Conservation (phyloP, 768 basidiomycete genomes). For the Russula foetens region DNA sequence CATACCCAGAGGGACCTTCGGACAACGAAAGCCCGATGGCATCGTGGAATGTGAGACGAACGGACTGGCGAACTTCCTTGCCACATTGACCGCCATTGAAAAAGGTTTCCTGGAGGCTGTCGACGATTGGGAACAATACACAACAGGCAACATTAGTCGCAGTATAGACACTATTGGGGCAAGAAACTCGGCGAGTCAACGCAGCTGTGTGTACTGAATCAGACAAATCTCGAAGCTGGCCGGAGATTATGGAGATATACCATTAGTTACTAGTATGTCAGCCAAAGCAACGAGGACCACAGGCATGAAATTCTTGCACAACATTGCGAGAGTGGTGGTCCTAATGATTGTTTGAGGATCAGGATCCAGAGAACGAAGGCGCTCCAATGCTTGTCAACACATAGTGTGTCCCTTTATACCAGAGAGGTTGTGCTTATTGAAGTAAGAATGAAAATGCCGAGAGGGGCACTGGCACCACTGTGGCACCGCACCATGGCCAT, state of each 20-base stretch:
- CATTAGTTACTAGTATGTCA: constrained; percentile 14
- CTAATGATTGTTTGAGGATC: background rate
- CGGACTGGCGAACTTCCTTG: constrained; percentile 26
- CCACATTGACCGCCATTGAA: constrained; percentile 27
- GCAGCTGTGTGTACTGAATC: constrained; percentile 12
- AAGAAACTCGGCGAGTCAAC: constrained; percentile 22
- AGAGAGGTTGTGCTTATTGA: background rate
- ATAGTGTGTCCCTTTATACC: background rate
- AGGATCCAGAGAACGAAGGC: background rate
- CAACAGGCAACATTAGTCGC: constrained; percentile 28
- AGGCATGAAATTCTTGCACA: constrained; percentile 21
- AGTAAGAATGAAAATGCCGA: no score
- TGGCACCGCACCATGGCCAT: background rate
- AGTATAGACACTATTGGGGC: constrained; percentile 27
- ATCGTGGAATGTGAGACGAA: constrained; percentile 27
- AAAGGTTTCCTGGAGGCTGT: constrained; percentile 26
- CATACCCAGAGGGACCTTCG: constrained; percentile 15
- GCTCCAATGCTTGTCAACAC: background rate
- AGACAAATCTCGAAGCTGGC: background rate
- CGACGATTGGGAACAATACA: constrained; percentile 26
- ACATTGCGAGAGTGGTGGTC: constrained; percentile 15
- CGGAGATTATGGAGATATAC: background rate
- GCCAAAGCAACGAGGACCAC: constrained; percentile 15
- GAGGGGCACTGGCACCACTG: no score
- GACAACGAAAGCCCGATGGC: constrained; percentile 19